Evolutionary conservation across 768 basidiomycete genomes (phyloP).

Genomic region (Calvatia gigantea): DNA sequence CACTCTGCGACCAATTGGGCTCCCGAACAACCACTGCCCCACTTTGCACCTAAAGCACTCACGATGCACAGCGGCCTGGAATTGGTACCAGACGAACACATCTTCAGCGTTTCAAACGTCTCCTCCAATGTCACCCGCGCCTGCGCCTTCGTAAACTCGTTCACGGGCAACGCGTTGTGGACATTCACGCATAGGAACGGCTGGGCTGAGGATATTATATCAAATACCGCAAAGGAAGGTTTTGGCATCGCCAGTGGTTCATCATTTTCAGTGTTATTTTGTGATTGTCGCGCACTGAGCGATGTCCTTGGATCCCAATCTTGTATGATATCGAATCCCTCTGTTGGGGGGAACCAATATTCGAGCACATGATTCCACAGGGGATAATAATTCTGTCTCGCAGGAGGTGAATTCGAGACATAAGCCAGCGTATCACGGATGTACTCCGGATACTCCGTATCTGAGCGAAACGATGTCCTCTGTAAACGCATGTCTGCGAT

Average conservation of each 20-base stretch:
- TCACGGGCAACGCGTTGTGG: not conserved
- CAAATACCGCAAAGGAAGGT: slow-evolving; percentile 2
- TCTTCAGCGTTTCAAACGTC: not conserved
- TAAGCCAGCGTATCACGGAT: slow-evolving; percentile 1
- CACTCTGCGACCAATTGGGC: not conserved
- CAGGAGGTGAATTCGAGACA: not conserved
- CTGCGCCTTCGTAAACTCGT: not conserved
- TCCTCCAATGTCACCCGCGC: not conserved
- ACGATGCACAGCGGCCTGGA: not conserved
- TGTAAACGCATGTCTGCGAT: not conserved
- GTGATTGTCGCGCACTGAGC: not conserved
- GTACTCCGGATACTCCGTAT: slow-evolving; percentile 2
- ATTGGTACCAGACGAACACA: slow-evolving; percentile 1
- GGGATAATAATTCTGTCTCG: not conserved
- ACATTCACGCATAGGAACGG: slow-evolving; percentile 2
- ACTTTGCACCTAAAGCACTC: slow-evolving; percentile 1
- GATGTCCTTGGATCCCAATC: slow-evolving; percentile 4
- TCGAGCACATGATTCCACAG: slow-evolving; percentile 1
- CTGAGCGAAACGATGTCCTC: not conserved
- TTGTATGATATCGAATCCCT: not conserved
- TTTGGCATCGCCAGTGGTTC: not conserved
- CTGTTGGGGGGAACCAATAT: slow-evolving; percentile 8
- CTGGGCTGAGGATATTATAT: not conserved
- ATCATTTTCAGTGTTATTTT: not conserved
- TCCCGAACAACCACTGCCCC: slow-evolving; percentile 6